Evolutionary conservation across 2,329 filamentous ascomycete genomes (phyloP), one percentile per base, ranked within the genome.

Genomic region (Hawksworthiomyces lignivorus): DNA sequence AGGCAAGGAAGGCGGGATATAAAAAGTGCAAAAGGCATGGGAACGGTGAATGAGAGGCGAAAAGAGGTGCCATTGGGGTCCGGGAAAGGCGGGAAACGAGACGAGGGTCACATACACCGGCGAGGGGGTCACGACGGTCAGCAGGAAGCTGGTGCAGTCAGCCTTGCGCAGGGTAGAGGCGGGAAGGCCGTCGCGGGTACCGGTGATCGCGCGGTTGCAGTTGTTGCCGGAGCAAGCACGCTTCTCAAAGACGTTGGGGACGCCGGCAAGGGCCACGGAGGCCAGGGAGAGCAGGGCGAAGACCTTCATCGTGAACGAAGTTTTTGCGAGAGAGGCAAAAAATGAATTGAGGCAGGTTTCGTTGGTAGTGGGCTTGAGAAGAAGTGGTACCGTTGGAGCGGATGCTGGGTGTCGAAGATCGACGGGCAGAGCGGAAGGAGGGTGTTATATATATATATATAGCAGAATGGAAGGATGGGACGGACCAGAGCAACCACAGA

Each of bases 131-230:
- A 68, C 60, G 39, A 60, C 61, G 39, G 62, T 61, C 43, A 49
- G 45, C 55, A 62, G 49, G 57, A 67, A 69, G 40, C 46, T 48
- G 37, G 39, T 31, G 44, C 48, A 50, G 48, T 50, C 48, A 9
- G 46, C 34, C 35, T 38, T 28, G 44, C 46, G 48, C 15, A 68
- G 56, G 37, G 59, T 61, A 33, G 60, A 59, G 43, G 50, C 45
- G 53, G 62, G 54, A 55, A 67, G 68, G 56, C 65, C 68, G 54
- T 63, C 60, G 19, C 63, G 58, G 41, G 64, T 68, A 44, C 65
- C 65, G 31, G 65, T 68, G 46, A 70, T 61, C 45, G 64, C 62
- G 36, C 65, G 63, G 56, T 65, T 65, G 59, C 66, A 70, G 60
- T 68, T 69, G 60, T 70, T 64, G 52, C 60, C 63, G 46, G 56